phyloP scores from a whole-genome alignment of 202 grass and related monocot species.

The Schoenoplectus tabernaemontani region DNA sequence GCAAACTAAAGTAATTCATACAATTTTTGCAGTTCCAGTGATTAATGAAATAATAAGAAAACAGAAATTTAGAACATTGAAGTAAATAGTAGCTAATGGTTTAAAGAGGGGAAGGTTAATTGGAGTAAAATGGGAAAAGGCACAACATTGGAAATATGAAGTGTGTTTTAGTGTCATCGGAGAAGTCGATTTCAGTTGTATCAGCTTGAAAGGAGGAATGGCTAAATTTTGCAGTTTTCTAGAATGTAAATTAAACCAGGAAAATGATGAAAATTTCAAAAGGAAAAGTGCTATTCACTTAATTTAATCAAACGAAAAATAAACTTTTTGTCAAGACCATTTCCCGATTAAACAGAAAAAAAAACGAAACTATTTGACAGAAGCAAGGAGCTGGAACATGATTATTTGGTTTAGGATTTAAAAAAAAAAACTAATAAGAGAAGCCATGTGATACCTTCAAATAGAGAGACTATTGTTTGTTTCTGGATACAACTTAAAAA shows the following conservation, averaged over 20 bases:
- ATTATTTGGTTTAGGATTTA: background rate
- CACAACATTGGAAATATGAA: background rate
- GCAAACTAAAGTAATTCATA: slow-evolving; percentile 1
- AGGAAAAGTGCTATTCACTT: background rate
- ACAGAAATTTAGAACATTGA: background rate
- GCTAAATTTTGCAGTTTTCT: background rate
- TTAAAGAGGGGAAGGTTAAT: background rate
- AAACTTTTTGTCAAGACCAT: background rate
- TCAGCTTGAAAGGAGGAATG: background rate
- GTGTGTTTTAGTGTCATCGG: background rate
- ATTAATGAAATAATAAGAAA: background rate
- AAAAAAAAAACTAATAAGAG: background rate
- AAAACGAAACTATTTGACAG: background rate
- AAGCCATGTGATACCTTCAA: background rate
- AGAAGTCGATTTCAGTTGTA: background rate
- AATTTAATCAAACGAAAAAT: background rate
- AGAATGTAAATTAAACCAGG: background rate
- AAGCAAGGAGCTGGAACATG: background rate
- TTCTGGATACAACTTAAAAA: background rate
- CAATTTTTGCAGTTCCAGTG: background rate
- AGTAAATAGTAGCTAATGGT: background rate
- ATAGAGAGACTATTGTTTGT: background rate
- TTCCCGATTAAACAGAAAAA: background rate
- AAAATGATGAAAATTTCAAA: background rate
- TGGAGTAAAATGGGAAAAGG: background rate